A percentile compares a stretch with the other conserved stretches of the same genome.
Conservation (phyloP, 208 protist species). For the Trypanosoma conorhini region DNA sequence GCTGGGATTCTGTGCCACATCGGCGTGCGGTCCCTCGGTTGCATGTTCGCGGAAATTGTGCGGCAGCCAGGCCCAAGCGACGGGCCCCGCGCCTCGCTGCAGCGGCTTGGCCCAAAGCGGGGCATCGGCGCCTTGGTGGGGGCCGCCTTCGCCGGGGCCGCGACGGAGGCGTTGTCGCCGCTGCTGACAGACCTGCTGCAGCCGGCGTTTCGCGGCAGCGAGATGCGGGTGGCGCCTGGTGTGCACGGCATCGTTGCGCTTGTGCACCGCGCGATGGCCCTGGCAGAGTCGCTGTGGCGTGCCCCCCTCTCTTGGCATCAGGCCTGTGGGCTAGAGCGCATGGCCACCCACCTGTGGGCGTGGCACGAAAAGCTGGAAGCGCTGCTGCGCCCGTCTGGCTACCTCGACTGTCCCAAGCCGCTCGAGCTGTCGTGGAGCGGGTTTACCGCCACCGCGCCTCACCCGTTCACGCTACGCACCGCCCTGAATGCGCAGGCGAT, state of each 20-base stretch:
- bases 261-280: slow-evolving; percentile 8
- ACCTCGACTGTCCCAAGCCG: slow-evolving; percentile 46
- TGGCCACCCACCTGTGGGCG: slow-evolving; percentile 1
- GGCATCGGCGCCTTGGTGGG: slow-evolving; percentile 15
- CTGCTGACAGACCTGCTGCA: slow-evolving; percentile 18
- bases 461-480: slow-evolving; percentile 17
- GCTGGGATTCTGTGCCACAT: slow-evolving; percentile 41
- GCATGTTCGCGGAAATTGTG: slow-evolving; percentile 14
- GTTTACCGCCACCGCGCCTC: slow-evolving; percentile 13
- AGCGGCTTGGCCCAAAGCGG: slow-evolving; percentile 8
- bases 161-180: slow-evolving; percentile 5
- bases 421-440: slow-evolving; percentile 20
- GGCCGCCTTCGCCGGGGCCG: slow-evolving; percentile 13
- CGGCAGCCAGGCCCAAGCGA: not conserved
- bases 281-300: slow-evolving; percentile 9
- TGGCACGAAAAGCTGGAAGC: slow-evolving; percentile 28
- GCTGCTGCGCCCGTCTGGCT: slow-evolving; percentile 40
- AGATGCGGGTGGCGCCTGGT: slow-evolving; percentile 9
- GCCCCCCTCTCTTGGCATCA: slow-evolving; percentile 20
- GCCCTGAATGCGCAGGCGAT: slow-evolving; percentile 60
- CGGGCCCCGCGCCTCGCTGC: slow-evolving; percentile 1
- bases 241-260: slow-evolving; percentile 14
- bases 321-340: slow-evolving; percentile 7
- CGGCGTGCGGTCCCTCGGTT: slow-evolving; percentile 18
- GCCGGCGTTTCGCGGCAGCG: slow-evolving; percentile 9